Evolutionary conservation across 2,329 filamentous ascomycete species (phyloP).

Genomic region (Lachnum nothofagi): DNA sequence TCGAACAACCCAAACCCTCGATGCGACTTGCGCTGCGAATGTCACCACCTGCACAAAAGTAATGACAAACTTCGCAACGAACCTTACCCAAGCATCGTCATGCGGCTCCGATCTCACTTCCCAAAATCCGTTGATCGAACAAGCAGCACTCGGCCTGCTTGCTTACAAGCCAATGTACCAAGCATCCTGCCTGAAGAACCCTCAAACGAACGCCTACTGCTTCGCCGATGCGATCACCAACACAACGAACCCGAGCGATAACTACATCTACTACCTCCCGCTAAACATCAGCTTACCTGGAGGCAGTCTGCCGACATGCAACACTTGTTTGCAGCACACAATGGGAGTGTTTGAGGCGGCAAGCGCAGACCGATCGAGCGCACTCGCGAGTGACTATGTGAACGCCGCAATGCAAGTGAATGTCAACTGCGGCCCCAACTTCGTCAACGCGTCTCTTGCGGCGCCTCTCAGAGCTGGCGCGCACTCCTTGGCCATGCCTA

Average conservation of each 20-base stretch:
- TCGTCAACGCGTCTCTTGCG: slow-evolving; percentile 51
- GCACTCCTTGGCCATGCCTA: neutral
- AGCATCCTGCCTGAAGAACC: slow-evolving; percentile 72
- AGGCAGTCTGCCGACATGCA: slow-evolving; percentile 67
- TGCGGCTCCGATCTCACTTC: slow-evolving; percentile 67
- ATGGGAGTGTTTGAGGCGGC: slow-evolving; percentile 76
- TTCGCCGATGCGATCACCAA: slow-evolving; percentile 84
- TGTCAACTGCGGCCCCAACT: slow-evolving; percentile 53
- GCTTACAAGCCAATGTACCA: slow-evolving; percentile 75
- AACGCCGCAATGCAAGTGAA: slow-evolving; percentile 70
- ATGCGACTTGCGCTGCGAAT: slow-evolving; percentile 69
- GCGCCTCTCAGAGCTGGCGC: slow-evolving; percentile 16
- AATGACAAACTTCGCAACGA: slow-evolving; percentile 58
- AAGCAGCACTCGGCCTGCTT: slow-evolving; percentile 70
- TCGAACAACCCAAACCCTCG: slow-evolving; percentile 70
- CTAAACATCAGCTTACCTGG: slow-evolving; percentile 67
- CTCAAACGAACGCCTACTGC: slow-evolving; percentile 63
- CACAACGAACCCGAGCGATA: slow-evolving; percentile 60
- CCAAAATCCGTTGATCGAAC: slow-evolving; percentile 64
- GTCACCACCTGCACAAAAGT: slow-evolving; percentile 58
- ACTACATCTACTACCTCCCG: slow-evolving; percentile 81
- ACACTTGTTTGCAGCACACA: slow-evolving; percentile 67
- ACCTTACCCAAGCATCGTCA: slow-evolving; percentile 56
- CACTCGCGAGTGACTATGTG: slow-evolving; percentile 64
- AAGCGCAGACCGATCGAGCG: slow-evolving; percentile 59